Conservation (phyloP, 257 asterid genomes). For the Penstemon newberryi region DNA sequence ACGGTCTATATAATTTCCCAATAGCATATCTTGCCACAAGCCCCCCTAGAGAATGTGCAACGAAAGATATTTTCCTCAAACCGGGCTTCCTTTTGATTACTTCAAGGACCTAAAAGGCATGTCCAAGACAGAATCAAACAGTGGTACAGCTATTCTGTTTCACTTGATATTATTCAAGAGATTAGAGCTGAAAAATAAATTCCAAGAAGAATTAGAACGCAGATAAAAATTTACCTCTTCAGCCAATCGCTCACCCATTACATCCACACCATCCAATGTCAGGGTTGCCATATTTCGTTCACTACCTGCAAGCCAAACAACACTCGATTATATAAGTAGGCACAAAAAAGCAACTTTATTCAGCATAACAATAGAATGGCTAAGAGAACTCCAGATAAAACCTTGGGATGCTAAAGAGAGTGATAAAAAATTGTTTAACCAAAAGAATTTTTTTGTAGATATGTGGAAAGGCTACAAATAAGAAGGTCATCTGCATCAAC, state of each 20-base stretch:
- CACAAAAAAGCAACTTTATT: conserved; percentile 17
- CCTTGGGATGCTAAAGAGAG: conserved; percentile 3
- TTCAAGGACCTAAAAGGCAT: conserved; percentile 67
- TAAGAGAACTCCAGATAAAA: conserved; percentile 6
- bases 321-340: conserved; percentile 1
- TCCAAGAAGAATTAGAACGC: conserved; percentile 10
- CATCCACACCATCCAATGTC: conserved; percentile 91
- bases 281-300: conserved; percentile 67
- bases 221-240: conserved; percentile 61
- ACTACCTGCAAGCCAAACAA: conserved; percentile 62
- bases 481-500: not conserved
- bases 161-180: conserved; percentile 10
- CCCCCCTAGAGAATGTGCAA: conserved; percentile 99
- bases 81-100: conserved; percentile 63
- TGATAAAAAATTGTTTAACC: not conserved
- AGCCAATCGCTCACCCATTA: conserved; percentile 93
- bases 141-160: conserved; percentile 13
- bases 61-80: conserved; percentile 76
- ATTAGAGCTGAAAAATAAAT: conserved; percentile 13
- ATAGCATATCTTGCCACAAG: conserved; percentile 94
- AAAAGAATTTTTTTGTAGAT: too few relatives aligned
- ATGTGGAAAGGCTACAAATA: not conserved
- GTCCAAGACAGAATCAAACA: conserved; percentile 27
- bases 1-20: conserved; percentile 73
- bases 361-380: too few relatives aligned